A percentile compares a stretch with the other conserved stretches of the same genome.
Conservation (phyloP, 2,329 filamentous ascomycete species). For the Cryphonectria nitschkei region DNA sequence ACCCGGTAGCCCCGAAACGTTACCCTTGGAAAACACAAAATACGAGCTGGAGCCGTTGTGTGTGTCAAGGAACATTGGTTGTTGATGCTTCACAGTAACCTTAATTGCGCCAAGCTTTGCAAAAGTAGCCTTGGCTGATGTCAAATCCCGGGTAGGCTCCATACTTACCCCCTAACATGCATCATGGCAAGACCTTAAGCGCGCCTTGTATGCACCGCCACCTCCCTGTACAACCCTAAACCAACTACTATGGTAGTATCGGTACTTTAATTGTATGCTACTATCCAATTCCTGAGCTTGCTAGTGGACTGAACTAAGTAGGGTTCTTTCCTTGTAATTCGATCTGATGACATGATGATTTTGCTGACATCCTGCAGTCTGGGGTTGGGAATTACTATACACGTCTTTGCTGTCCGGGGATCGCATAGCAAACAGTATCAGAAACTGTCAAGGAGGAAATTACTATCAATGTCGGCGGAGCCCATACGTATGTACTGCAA, state of each 20-base stretch:
- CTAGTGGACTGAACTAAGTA: neutral
- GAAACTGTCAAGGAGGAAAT: neutral
- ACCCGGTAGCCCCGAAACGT: conserved; percentile 7
- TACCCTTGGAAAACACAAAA: neutral
- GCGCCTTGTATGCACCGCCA: neutral
- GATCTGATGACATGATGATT: neutral
- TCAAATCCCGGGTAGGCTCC: neutral
- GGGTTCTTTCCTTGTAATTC: neutral
- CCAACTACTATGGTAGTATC: neutral
- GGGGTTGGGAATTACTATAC: neutral
- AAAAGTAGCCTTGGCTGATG: conserved; percentile 4
- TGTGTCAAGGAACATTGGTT: neutral
- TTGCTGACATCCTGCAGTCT: neutral
- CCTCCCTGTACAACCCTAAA: neutral
- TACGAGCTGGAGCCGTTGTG: conserved; percentile 1
- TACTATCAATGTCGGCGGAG: neutral
- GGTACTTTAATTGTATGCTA: neutral
- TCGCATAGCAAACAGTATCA: neutral
- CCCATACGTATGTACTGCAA: neutral
- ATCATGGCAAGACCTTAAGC: neutral
- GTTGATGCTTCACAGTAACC: conserved; percentile 2
- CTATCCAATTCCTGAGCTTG: neutral
- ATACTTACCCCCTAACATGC: neutral
- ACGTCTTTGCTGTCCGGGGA: neutral
- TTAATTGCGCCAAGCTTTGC: neutral